phyloP scores from a whole-genome alignment of 768 basidiomycete species.

The Pholiota microspora region DNA sequence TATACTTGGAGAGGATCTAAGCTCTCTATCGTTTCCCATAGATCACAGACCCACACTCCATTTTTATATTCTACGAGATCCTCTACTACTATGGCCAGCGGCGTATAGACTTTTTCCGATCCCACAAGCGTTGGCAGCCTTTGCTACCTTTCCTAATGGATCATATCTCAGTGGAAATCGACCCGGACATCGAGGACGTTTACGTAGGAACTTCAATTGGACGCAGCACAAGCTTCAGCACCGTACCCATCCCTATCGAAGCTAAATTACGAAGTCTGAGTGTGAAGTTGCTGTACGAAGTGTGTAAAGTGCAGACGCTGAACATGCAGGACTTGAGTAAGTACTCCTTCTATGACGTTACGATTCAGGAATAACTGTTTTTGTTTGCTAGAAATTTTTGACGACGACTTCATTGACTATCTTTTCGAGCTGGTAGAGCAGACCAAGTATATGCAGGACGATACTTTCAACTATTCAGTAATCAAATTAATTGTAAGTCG shows the following conservation, averaged over 20 bases:
- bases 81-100: slow-evolving; percentile 76
- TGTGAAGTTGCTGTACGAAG: slow-evolving; percentile 82
- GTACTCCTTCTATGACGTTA: slow-evolving; percentile 25
- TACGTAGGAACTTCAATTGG: slow-evolving; percentile 46
- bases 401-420: slow-evolving; percentile 81
- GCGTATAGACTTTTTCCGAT: slow-evolving; percentile 67
- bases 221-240: slow-evolving; percentile 30
- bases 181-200: slow-evolving; percentile 66
- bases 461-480: slow-evolving; percentile 91
- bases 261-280: slow-evolving; percentile 73
- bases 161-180: slow-evolving; percentile 78
- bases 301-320: slow-evolving; percentile 88
- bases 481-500: slow-evolving; percentile 86
- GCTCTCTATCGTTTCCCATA: slow-evolving; percentile 23
- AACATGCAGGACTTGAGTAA: slow-evolving; percentile 75
- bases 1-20: not conserved
- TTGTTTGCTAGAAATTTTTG: slow-evolving; percentile 61
- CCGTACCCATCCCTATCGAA: slow-evolving; percentile 73
- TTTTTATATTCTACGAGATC: slow-evolving; percentile 76
- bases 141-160: slow-evolving; percentile 84
- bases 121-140: slow-evolving; percentile 80
- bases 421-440: slow-evolving; percentile 93
- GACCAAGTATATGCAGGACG: slow-evolving; percentile 84
- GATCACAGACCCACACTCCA: slow-evolving; percentile 84
- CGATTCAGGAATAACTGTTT: not conserved